These are phyloP conservation scores for Microdochium bolleyi DNA, from an alignment of 2,329 filamentous ascomycete genomes.

Conservation along the genomic window DNA sequence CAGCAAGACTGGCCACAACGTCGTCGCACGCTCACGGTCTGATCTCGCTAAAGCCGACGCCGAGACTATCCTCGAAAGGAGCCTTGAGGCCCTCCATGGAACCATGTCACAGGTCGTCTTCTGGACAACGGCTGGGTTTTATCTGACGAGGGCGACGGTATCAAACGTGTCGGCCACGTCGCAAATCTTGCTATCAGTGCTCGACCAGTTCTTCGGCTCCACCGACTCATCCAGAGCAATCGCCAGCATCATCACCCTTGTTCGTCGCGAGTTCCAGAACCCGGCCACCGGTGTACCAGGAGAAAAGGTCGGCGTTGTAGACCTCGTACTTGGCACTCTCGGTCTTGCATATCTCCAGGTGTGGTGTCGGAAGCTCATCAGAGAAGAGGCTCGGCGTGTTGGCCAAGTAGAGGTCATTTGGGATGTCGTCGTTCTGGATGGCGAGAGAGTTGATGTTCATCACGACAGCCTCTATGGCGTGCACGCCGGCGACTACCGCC, in stretches of 20 bases:
- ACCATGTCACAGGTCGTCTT: conserved; percentile 52
- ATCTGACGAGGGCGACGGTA: conserved; percentile 47
- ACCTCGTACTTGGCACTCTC: conserved; percentile 53
- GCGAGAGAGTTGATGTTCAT: conserved; percentile 47
- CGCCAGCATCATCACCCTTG: conserved; percentile 56
- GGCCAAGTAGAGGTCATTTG: conserved; percentile 51
- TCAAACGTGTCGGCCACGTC: conserved; percentile 47
- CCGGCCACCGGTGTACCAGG: conserved; percentile 50
- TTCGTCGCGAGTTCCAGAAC: conserved; percentile 57
- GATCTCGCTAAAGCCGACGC: conserved; percentile 42
- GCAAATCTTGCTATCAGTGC: conserved; percentile 46
- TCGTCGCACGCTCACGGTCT: conserved; percentile 32
- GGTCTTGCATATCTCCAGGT: conserved; percentile 55
- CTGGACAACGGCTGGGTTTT: conserved; percentile 53
- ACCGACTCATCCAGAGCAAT: conserved; percentile 64
- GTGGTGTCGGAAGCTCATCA: conserved; percentile 41
- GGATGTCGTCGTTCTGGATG: conserved; percentile 57
- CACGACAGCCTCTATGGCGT: conserved; percentile 25
- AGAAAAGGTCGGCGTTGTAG: conserved; percentile 51
- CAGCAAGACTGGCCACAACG: conserved; percentile 42
- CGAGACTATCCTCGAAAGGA: conserved; percentile 48
- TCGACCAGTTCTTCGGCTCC: conserved; percentile 59
- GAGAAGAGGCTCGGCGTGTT: conserved; percentile 38
- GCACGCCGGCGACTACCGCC: conserved; percentile 16
- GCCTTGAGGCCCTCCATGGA: conserved; percentile 46